Evolutionary conservation across 2,329 filamentous ascomycete genomes (phyloP).

Genomic region (Phoma herbarum): DNA sequence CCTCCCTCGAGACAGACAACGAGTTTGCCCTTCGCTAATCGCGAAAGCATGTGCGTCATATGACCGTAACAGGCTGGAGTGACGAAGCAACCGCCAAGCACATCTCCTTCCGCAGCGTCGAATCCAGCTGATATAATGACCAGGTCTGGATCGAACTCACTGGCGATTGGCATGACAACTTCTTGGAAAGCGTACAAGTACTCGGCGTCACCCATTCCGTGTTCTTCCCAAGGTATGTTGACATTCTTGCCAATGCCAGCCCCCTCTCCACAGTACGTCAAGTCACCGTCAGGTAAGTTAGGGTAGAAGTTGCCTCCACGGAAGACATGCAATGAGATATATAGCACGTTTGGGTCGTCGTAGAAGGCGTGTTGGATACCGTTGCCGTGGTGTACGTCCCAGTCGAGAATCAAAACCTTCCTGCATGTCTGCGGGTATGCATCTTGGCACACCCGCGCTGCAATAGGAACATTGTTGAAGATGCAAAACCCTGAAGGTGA

Average conservation of each 20-base stretch:
- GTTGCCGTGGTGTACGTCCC: conserved; percentile 84
- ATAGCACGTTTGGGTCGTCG: conserved; percentile 90
- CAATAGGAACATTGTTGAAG: conserved; percentile 97
- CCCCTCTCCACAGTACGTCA: conserved; percentile 66
- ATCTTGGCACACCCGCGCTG: conserved; percentile 84
- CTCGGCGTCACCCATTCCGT: conserved; percentile 92
- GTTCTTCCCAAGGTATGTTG: conserved; percentile 73
- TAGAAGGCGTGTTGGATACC: conserved; percentile 98
- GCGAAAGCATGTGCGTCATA: conserved; percentile 99
- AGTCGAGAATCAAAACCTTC: conserved; percentile 93
- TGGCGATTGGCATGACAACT: conserved; percentile 94
- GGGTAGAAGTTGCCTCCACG: conserved; percentile 87
- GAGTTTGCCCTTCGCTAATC: conserved; percentile 85
- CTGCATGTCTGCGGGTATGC: conserved; percentile 82
- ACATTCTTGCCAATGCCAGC: conserved; percentile 69
- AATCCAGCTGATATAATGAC: conserved; percentile 97
- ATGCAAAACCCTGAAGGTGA: conserved; percentile 93
- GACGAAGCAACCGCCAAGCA: conserved; percentile 91
- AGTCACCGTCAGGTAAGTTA: conserved; percentile 65
- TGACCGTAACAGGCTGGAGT: conserved; percentile 92
- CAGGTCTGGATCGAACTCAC: conserved; percentile 91
- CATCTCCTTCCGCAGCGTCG: conserved; percentile 92
- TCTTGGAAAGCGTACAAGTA: conserved; percentile 97
- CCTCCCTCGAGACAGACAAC: conserved; percentile 94
- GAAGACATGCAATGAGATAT: conserved; percentile 94